Conservation (phyloP, 805 yeast species). For the Naumovozyma dairenensis region DNA sequence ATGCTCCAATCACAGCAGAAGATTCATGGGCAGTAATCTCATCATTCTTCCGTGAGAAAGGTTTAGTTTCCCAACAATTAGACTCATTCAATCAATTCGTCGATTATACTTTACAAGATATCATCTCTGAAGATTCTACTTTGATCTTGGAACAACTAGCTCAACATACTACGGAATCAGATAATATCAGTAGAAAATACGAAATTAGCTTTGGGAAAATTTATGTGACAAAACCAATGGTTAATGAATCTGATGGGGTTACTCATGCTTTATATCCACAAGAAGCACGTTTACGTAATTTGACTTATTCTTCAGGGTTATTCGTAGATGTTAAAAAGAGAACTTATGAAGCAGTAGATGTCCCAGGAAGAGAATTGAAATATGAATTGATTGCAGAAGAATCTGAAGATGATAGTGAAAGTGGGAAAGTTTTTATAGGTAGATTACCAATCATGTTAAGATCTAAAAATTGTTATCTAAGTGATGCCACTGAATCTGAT, state of each 20-base stretch:
- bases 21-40: conserved; percentile 99
- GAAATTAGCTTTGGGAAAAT: conserved; percentile 98
- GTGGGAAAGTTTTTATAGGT: conserved; percentile 84
- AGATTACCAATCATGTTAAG: conserved; percentile 97
- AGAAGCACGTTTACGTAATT: conserved; percentile 91
- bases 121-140: conserved; percentile 91
- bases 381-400: conserved; percentile 45
- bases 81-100: conserved; percentile 98
- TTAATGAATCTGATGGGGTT: conserved; percentile 99
- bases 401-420: conserved; percentile 56
- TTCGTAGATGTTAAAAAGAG: conserved; percentile 93
- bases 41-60: conserved; percentile 91
- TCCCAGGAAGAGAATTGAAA: conserved; percentile 45
- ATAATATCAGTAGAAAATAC: conserved; percentile 82
- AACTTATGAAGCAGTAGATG: conserved; percentile 76
- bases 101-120: conserved; percentile 91
- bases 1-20: conserved; percentile 79
- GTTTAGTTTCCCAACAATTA: conserved; percentile 93
- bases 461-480: conserved; percentile 88
- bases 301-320: conserved; percentile 92
- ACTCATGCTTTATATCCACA: conserved; percentile 98
- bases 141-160: conserved; percentile 96
- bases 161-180: conserved; percentile 86
- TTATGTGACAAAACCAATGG: conserved; percentile 91
- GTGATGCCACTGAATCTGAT: conserved; percentile 85